Percentiles rank a stretch among this genome's conserved stretches.
Conservation (phyloP, 768 basidiomycete genomes). For the Brasilioporus rufonigricans region DNA sequence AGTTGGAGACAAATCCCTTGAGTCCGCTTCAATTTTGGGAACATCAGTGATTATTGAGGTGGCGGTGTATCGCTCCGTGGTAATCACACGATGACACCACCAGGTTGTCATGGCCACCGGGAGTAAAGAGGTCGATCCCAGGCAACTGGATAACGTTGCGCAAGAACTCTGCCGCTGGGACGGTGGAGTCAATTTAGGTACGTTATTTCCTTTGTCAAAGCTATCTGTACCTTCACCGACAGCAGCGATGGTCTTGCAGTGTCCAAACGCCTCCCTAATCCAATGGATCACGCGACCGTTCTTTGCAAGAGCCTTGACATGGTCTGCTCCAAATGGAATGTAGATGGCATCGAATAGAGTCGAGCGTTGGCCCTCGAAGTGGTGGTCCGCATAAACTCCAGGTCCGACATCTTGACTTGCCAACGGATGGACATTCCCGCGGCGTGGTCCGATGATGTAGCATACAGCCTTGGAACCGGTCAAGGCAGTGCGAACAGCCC, state of each 20-base stretch:
- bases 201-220: background rate
- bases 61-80: conserved; percentile 50
- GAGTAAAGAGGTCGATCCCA: conserved; percentile 41
- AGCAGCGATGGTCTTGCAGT: conserved; percentile 80
- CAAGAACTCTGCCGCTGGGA: conserved; percentile 48
- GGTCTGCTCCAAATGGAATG: conserved; percentile 67
- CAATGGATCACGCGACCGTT: conserved; percentile 79
- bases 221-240: conserved; percentile 53
- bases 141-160: conserved; percentile 45
- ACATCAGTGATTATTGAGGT: conserved; percentile 39
- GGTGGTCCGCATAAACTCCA: conserved; percentile 58
- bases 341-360: conserved; percentile 83
- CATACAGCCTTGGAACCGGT: conserved; percentile 52
- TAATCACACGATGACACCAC: conserved; percentile 61
- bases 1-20: conserved; percentile 55
- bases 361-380: conserved; percentile 75
- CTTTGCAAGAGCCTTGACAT: conserved; percentile 53
- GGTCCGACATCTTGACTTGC: conserved; percentile 26
- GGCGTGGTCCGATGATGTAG: conserved; percentile 70
- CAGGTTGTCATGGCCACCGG: conserved; percentile 27
- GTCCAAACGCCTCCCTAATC: conserved; percentile 82
- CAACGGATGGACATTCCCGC: conserved; percentile 42
- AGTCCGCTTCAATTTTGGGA: conserved; percentile 41
- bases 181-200: background rate
- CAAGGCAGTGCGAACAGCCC: conserved; percentile 55